phyloP scores from a whole-genome alignment of 2,329 filamentous ascomycete genomes.

The Geosmithia flava region DNA sequence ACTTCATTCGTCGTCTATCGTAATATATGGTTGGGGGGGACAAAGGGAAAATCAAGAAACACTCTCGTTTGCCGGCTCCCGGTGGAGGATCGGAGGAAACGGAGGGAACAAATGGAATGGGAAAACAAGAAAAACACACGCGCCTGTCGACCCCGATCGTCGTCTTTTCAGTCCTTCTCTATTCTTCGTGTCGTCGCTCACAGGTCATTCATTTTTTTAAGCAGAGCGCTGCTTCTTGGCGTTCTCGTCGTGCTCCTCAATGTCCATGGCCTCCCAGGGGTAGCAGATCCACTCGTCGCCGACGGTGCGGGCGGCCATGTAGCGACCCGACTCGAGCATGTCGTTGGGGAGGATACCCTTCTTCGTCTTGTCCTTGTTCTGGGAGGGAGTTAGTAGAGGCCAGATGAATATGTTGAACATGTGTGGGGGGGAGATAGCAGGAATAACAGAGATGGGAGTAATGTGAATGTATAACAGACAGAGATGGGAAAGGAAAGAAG shows the following conservation, averaged over 20 bases:
- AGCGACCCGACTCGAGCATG: conserved; percentile 59
- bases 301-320: conserved; percentile 77
- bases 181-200: not conserved
- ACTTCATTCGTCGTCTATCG: not conserved
- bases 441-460: too few species aligned
- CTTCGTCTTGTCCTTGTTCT: conserved; percentile 98
- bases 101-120: not conserved
- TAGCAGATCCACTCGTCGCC: conserved; percentile 98
- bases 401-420: too few species aligned
- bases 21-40: not conserved
- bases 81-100: not conserved
- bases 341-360: conserved; percentile 73
- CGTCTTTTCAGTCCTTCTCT: not conserved
- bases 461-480: not conserved
- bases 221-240: conserved; percentile 34
- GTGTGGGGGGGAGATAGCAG: not conserved
- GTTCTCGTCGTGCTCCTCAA: conserved; percentile 76
- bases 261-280: conserved; percentile 92
- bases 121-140: not conserved
- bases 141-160: not conserved
- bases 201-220: conserved; percentile 4
- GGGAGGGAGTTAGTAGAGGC: conserved; percentile 1
- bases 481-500: conserved; percentile 3
- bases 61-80: not conserved
- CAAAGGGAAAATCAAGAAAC: not conserved